Conservation (phyloP, 352 stramenopile genomes). For the Phytophthora palmivora region DNA sequence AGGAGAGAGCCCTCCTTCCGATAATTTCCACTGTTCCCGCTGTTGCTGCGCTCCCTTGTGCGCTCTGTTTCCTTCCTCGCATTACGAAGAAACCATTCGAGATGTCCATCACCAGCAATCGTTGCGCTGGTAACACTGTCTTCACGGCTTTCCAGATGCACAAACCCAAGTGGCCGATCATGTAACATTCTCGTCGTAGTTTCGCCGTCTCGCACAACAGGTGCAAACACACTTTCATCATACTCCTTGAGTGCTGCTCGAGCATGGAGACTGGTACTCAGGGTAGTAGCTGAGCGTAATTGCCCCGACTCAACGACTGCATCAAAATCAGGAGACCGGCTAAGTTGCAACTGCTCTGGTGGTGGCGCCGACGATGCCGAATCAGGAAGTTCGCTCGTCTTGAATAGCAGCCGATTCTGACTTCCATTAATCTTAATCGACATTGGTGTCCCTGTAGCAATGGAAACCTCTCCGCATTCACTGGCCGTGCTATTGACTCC, state of each 20-base stretch:
- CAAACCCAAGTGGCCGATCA: slow-evolving; percentile 29
- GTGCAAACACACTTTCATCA: slow-evolving; percentile 67
- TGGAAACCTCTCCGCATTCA: slow-evolving; percentile 5
- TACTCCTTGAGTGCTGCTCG: slow-evolving; percentile 66
- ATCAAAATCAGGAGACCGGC: slow-evolving; percentile 58
- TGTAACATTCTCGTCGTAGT: slow-evolving; percentile 4
- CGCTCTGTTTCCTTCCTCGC: slow-evolving; percentile 29
- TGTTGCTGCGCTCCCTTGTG: slow-evolving; percentile 27
- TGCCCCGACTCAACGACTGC: slow-evolving; percentile 29
- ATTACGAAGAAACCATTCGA: slow-evolving; percentile 37
- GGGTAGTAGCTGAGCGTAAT: slow-evolving; percentile 29
- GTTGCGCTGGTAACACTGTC: slow-evolving; percentile 35
- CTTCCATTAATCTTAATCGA: slow-evolving; percentile 8
- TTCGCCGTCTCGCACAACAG: slow-evolving; percentile 8
- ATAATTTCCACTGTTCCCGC: slow-evolving; percentile 19
- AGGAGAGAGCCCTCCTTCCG: slow-evolving; percentile 27
- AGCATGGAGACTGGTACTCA: slow-evolving; percentile 47
- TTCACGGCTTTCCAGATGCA: slow-evolving; percentile 27
- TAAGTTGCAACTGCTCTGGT: slow-evolving; percentile 50
- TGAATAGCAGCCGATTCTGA: slow-evolving; percentile 23
- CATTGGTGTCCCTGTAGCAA: slow-evolving; percentile 7
- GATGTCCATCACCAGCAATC: slow-evolving; percentile 37
- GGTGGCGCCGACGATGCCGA: slow-evolving; percentile 22
- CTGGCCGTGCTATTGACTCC: slow-evolving; percentile 3
- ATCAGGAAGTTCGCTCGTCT: slow-evolving; percentile 32